Base-by-base conservation (phyloP, 176 grass and related monocot species). In the Oryza meridionalis region DNA sequence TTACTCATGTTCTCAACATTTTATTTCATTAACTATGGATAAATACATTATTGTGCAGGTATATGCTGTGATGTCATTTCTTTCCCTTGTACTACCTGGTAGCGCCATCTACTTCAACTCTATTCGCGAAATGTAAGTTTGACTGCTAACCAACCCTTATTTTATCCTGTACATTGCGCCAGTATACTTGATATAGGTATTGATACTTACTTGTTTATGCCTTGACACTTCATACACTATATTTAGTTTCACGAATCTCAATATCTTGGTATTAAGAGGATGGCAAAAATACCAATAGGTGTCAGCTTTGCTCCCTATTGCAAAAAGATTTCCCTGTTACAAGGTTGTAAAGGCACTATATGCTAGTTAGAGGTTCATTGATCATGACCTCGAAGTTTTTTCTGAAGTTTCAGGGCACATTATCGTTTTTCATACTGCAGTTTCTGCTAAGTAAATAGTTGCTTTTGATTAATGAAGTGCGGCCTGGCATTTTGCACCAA, bases 1-100 rank as follows among this genome's bases (percentile, higher is more conserved):
- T 75, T 58, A 45, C 59, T 11, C 58, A 75, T 12, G 14, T 40
- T 55, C 67, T 15, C 7, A 87, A 13, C 4, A 72, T 69, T 69
- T 63, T 21, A 61, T 43, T 11, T n/a, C 46, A 32, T 31, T 85
- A 85, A 71, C 24, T 44, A 63, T 70, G 16, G 42, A 59, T 25
- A 64, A 3, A 17, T 37, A 44, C 25, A 69, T 76, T 81, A 58
- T 81, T 76, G 51, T 76, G 55, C 89, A 97, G 94, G 91, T 97
- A 61, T 97, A 91, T 90, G 94, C 94, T 51, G 78, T 97, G 84
- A 97, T 97, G 94, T 97, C 94, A 31, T 97, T 97, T 85, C 78
- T 91, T 73, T 91, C 94, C 49, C 94, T 97, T 73, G 75, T 83
- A n/a, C 82, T 93, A 29, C 89, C 79, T 19, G 59, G 77, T 26